phyloP scores from a whole-genome alignment of 2,329 filamentous ascomycete species.

The Macrophomina phaseolina region DNA sequence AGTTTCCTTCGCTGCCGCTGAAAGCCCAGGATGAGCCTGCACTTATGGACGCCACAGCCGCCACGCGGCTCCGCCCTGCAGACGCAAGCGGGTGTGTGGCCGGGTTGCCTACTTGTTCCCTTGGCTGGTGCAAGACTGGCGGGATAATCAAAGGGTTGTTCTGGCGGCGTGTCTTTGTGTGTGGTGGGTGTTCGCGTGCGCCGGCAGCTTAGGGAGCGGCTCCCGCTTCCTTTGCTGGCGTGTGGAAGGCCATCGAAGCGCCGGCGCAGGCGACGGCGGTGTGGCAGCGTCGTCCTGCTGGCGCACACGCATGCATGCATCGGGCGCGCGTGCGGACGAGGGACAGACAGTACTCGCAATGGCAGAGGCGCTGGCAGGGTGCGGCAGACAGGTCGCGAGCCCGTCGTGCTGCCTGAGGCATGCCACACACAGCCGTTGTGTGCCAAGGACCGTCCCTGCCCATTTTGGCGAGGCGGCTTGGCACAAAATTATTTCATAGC shows the following conservation, averaged over 20 bases:
- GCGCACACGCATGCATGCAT: not conserved
- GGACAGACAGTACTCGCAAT: not conserved
- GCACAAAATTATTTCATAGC: slow-evolving; percentile 29
- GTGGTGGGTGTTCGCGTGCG: not conserved
- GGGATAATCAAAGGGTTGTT: slow-evolving; percentile 5
- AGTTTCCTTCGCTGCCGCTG: not conserved
- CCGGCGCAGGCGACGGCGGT: not conserved
- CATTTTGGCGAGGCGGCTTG: slow-evolving; percentile 27
- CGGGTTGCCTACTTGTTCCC: not conserved
- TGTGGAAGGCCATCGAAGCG: slow-evolving; percentile 4
- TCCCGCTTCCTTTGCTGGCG: not conserved
- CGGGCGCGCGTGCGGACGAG: not conserved
- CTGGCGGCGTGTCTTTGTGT: slow-evolving; percentile 8
- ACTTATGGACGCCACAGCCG: slow-evolving; percentile 4
- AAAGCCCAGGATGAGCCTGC: not conserved
- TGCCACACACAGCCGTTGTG: slow-evolving; percentile 5
- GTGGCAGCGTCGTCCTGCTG: not conserved
- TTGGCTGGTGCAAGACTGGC: not conserved
- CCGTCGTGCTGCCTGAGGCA: slow-evolving; percentile 8
- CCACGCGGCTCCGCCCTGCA: not conserved
- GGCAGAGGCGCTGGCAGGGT: not conserved
- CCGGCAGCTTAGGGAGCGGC: not conserved
- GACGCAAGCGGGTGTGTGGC: not conserved
- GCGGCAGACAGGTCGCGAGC: not conserved
- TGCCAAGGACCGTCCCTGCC: slow-evolving; percentile 26